phyloP scores from a whole-genome alignment of 257 asterid species.

The Nicotiana sylvestris region DNA sequence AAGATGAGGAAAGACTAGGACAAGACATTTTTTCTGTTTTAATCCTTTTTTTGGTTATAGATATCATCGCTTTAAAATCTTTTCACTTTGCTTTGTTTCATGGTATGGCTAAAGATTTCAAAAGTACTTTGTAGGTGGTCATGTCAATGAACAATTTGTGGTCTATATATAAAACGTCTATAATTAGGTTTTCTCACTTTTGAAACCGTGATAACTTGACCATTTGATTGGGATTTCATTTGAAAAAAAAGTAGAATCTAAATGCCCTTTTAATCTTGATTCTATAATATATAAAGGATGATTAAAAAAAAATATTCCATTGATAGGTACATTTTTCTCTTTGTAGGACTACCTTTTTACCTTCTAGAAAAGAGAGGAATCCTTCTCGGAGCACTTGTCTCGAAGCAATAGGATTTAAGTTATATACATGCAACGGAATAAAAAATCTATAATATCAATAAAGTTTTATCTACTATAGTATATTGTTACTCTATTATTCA shows the following conservation, averaged over 20 bases:
- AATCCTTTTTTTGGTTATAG: not conserved
- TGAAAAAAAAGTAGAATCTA: not conserved
- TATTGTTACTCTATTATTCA: too few species aligned
- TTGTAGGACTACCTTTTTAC: constrained; percentile 10
- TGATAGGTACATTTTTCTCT: not conserved
- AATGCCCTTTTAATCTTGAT: not conserved
- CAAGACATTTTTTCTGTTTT: not conserved
- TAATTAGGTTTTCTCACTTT: not conserved
- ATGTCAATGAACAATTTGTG: not conserved
- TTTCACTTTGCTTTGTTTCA: not conserved
- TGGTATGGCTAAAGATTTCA: not conserved
- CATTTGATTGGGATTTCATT: not conserved
- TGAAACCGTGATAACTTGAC: not conserved
- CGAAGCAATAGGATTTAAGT: not conserved
- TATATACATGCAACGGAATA: too few species aligned
- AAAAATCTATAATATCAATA: too few species aligned
- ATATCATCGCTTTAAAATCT: not conserved
- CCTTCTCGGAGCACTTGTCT: constrained; percentile 31
- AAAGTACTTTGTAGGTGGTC: not conserved
- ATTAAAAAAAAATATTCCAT: not conserved
- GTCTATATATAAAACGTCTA: not conserved
- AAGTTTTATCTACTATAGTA: too few species aligned
- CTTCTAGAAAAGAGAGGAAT: constrained; percentile 16
- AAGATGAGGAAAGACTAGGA: not conserved
- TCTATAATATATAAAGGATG: not conserved